These are phyloP conservation scores for Trichomonas tenax DNA, from an alignment of 208 protist genomes.

Conservation along the genomic window DNA sequence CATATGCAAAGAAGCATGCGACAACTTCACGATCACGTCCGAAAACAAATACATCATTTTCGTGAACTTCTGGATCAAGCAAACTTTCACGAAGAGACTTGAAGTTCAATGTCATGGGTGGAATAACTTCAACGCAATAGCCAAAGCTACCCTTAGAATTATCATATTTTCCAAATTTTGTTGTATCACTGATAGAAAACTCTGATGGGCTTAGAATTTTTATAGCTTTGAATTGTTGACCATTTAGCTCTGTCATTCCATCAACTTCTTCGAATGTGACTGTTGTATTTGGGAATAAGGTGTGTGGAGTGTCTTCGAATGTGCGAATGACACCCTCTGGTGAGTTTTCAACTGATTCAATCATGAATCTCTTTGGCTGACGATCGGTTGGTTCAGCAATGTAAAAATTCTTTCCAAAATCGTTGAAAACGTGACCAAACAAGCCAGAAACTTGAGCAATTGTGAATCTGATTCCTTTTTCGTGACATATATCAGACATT, in stretches of 20 bases:
- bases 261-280: constrained; percentile 60
- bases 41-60: background rate
- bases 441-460: constrained; percentile 32
- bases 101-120: background rate
- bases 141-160: background rate
- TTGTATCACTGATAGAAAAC: constrained; percentile 39
- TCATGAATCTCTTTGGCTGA: constrained; percentile 26
- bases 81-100: background rate
- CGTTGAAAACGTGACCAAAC: constrained; percentile 41
- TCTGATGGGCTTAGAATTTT: constrained; percentile 30
- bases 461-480: constrained; percentile 35
- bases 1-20: background rate
- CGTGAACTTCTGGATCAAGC: background rate
- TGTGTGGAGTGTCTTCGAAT: constrained; percentile 47
- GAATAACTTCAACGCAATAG: background rate
- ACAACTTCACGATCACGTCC: background rate
- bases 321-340: constrained; percentile 48
- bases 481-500: constrained; percentile 38
- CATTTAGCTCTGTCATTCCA: constrained; percentile 59
- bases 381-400: constrained; percentile 39
- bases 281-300: constrained; percentile 52
- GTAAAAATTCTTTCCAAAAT: constrained; percentile 39
- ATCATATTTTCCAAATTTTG: constrained; percentile 21
- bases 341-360: constrained; percentile 27
- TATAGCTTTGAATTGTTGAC: background rate